Conservation (phyloP, 1,284 basidiomycete species). For the Trametes pubescens region DNA sequence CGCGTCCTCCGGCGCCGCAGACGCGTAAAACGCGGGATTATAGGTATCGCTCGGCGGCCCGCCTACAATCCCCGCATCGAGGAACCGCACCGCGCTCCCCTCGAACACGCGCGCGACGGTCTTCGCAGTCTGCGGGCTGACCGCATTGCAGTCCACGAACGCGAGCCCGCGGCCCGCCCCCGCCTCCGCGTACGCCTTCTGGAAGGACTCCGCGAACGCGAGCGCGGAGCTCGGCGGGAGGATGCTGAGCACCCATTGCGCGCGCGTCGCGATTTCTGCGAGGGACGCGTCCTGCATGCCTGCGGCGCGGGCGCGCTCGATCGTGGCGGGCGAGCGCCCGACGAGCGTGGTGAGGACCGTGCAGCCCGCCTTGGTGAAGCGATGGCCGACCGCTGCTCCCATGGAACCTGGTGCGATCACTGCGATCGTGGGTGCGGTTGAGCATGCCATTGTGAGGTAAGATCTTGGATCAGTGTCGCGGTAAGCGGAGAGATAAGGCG, state of each 20-base stretch:
- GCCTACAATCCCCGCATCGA: conserved; percentile 69
- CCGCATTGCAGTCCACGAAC: conserved; percentile 69
- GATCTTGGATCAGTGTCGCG: neutral
- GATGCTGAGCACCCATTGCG: conserved; percentile 62
- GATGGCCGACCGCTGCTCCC: conserved; percentile 54
- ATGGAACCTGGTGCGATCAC: conserved; percentile 55
- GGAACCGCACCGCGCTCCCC: conserved; percentile 50
- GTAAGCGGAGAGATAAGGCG: neutral
- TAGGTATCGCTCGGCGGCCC: conserved; percentile 57
- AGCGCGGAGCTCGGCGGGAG: conserved; percentile 63
- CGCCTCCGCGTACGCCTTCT: conserved; percentile 37
- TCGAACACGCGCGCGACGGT: conserved; percentile 55
- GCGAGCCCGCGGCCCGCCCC: conserved; percentile 20
- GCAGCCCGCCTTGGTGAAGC: conserved; percentile 51
- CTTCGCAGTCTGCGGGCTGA: conserved; percentile 60
- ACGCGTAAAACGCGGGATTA: conserved; percentile 64
- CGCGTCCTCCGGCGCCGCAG: conserved; percentile 48
- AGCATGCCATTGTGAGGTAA: conserved; percentile 13
- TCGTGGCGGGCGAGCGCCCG: conserved; percentile 58
- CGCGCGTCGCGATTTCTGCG: conserved; percentile 51
- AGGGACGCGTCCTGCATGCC: conserved; percentile 60
- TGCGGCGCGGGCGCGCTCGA: conserved; percentile 56
- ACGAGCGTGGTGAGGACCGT: conserved; percentile 60
- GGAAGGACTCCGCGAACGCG: conserved; percentile 55
- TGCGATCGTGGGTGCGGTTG: conserved; percentile 44